These are phyloP conservation scores for Medicago ruthenica DNA, from an alignment of 306 rosid species.

Conservation along the genomic window DNA sequence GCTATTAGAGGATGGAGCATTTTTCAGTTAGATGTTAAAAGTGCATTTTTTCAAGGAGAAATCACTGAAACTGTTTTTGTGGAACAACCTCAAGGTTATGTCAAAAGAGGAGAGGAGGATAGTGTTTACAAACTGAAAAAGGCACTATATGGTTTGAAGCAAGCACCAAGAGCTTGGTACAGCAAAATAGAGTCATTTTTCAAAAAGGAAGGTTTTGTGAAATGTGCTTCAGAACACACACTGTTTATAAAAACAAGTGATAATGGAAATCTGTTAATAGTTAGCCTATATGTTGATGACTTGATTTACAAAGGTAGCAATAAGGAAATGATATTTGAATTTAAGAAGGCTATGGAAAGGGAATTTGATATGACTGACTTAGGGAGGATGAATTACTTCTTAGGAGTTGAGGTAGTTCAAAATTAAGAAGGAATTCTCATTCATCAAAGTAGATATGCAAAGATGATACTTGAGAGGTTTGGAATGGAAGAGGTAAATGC, in stretches of 20 bases:
- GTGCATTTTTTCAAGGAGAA: not conserved
- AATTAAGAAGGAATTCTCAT: not conserved
- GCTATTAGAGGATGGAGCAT: not conserved
- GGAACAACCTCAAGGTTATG: not conserved
- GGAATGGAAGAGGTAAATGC: not conserved
- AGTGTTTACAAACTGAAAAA: not conserved
- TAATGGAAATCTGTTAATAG: not conserved
- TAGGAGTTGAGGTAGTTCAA: not conserved
- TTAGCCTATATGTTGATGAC: not conserved
- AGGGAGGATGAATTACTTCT: not conserved
- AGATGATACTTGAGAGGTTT: not conserved
- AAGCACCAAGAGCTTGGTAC: not conserved
- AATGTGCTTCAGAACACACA: too few species aligned
- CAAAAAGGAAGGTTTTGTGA: too few species aligned
- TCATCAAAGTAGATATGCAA: not conserved
- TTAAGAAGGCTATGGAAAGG: not conserved
- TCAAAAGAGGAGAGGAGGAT: not conserved
- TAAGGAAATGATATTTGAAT: not conserved
- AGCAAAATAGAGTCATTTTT: not conserved
- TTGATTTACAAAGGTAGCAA: not conserved
- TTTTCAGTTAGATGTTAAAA: not conserved
- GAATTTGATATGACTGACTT: not conserved
- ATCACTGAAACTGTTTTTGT: not conserved
- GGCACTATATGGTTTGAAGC: not conserved
- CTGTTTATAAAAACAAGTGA: too few species aligned